These are phyloP conservation scores for Aotearoamyces nothofagi DNA, from an alignment of 2,329 filamentous ascomycete genomes.

Conservation along the genomic window DNA sequence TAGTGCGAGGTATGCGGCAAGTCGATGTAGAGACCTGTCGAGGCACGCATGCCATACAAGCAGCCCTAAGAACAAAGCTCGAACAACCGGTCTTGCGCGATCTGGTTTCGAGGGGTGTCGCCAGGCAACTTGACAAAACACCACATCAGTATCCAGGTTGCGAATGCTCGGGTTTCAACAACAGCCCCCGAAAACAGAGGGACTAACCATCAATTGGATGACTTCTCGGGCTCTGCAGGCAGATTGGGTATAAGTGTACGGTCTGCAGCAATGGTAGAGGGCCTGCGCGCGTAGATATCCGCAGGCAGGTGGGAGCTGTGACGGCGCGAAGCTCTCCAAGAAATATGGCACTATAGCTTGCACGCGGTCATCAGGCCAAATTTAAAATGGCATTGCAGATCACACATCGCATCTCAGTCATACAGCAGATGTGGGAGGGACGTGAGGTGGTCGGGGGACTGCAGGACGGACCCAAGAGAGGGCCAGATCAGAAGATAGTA, in stretches of 20 bases:
- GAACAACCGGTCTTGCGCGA: too few relatives aligned
- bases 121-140: too few relatives aligned
- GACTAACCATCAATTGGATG: neutral
- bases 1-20: neutral
- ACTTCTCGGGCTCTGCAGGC: neutral
- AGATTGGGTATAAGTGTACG: too few relatives aligned
- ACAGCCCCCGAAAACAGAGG: neutral
- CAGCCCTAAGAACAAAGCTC: too few relatives aligned
- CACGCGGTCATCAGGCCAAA: neutral
- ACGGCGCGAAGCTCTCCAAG: neutral
- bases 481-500: neutral
- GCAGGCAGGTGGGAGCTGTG: neutral
- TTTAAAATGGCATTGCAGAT: conserved; percentile 1
- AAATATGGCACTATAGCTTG: neutral
- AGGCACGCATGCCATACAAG: neutral
- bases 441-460: neutral
- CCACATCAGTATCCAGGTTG: too few relatives aligned
- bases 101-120: too few relatives aligned
- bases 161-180: too few relatives aligned
- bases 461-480: neutral
- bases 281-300: neutral
- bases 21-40: neutral
- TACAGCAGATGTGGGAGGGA: neutral
- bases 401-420: neutral
- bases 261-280: too few relatives aligned